Evolutionary conservation across 73 alveolate genomes (phyloP).

Genomic region (Stentor coeruleus): DNA sequence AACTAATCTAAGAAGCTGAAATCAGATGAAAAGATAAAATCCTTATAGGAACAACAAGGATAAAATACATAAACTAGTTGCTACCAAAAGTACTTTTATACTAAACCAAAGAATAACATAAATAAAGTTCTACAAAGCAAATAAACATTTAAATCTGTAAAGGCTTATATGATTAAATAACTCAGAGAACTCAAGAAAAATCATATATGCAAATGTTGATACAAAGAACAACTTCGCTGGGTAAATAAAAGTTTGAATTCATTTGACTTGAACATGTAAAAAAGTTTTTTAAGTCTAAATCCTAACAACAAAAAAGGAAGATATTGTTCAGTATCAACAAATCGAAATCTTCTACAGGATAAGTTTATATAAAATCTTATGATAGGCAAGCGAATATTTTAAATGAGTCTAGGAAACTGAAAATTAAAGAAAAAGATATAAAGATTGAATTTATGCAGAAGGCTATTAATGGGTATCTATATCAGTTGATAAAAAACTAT

Average conservation of each 20-base stretch:
- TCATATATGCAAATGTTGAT: background rate
- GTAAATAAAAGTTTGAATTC: background rate
- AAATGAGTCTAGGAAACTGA: background rate
- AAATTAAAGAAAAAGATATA: background rate
- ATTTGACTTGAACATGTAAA: background rate
- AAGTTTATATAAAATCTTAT: background rate
- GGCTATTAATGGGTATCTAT: no score
- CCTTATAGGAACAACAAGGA: background rate
- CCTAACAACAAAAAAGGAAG: background rate
- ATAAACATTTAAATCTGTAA: background rate
- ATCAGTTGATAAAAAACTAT: no score
- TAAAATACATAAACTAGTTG: background rate
- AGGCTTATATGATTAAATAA: background rate
- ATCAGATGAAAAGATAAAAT: background rate
- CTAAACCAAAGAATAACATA: background rate
- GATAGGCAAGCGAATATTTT: background rate
- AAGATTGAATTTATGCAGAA: background rate
- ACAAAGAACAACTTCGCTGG: background rate
- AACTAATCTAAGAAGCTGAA: background rate
- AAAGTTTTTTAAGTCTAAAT: no score
- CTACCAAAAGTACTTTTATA: background rate
- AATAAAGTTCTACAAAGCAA: background rate
- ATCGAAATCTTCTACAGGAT: background rate
- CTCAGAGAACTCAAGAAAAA: background rate
- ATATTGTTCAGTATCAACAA: background rate